A percentile compares a stretch with the other conserved stretches of the same genome.
phyloP scores from a whole-genome alignment of 2,329 filamentous ascomycete species.

The Trichoderma aggressivum region DNA sequence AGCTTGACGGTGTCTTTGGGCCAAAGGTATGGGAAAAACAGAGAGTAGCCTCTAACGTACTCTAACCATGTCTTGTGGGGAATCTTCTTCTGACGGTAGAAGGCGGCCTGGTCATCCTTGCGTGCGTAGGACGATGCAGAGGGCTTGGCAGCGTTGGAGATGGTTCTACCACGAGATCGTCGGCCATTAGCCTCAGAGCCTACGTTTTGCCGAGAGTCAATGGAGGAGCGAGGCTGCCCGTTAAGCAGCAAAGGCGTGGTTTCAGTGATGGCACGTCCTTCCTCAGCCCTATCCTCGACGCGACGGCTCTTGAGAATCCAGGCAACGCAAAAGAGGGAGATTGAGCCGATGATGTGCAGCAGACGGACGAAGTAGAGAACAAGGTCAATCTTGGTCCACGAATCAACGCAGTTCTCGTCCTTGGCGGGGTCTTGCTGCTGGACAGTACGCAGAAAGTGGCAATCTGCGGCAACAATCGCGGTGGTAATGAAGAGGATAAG shows the following conservation, averaged over 20 bases:
- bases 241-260: conserved; percentile 62
- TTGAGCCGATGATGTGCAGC: conserved; percentile 58
- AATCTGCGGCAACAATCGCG: conserved; percentile 62
- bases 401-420: conserved; percentile 33
- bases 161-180: conserved; percentile 35
- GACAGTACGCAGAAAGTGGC: conserved; percentile 55
- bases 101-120: conserved; percentile 67
- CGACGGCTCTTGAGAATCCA: conserved; percentile 41
- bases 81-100: conserved; percentile 83
- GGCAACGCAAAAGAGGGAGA: conserved; percentile 46
- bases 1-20: conserved; percentile 73
- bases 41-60: conserved; percentile 84
- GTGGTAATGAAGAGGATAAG: conserved; percentile 66
- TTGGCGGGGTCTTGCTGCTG: conserved; percentile 26
- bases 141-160: conserved; percentile 38
- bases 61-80: conserved; percentile 94
- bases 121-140: conserved; percentile 29
- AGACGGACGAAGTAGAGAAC: conserved; percentile 66
- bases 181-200: conserved; percentile 27
- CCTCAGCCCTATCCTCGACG: conserved; percentile 36
- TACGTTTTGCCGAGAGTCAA: conserved; percentile 34
- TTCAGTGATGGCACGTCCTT: conserved; percentile 48
- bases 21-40: conserved; percentile 98
- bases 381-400: conserved; percentile 55
- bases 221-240: conserved; percentile 35